Evolutionary conservation across 257 asterid genomes (phyloP), one percentile per base, ranked within the genome.

Genomic region (Salvia splendens): DNA sequence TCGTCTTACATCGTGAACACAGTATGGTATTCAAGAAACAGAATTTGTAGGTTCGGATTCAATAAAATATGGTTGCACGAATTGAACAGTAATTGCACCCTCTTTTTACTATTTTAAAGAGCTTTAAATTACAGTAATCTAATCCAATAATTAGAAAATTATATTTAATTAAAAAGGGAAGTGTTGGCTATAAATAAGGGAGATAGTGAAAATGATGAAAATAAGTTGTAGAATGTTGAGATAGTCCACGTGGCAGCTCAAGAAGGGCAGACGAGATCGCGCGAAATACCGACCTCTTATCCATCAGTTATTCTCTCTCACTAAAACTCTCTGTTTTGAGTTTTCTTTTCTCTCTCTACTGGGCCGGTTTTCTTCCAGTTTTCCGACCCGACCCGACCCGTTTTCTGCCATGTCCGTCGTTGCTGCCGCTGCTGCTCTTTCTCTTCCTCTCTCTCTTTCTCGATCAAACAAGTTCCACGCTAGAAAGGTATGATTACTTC

Each of bases 381-480:
- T 69, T 10, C 53, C 57, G 50, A 20, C 24, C 81, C 70, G 66
- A 57, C 65, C 78, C 73, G 66, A n/a, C n/a, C n/a, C n/a, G n/a
- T n/a, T 11, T 15, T 9, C 46, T 20, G 79, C 70, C 84, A 93
- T 93, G 98, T 75, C 88, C 87, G 80, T 96, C 82, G 83, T 86
- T 81, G 95, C 98, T 46, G 78, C 96, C 4, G 92, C 96, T 71
- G 82, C 92, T 49, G 92, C 92, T 65, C 95, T 93, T 4, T 72
- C 87, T 16, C 88, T 93, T 38, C 97, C 98, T 1, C 74, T 86
- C 71, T 78, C 97, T 32, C 65, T 71, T 7, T 64, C 76, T 33
- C 85, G 85, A 17, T 84, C 95, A 12, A 57, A 84, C 7, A 88
- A 85, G 80, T 76, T 73, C 53, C 43, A 14, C 82, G 57, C 17